Percentiles rank a stretch among this genome's conserved stretches.
These are phyloP conservation scores for Paramecium octaurelia DNA, from an alignment of 73 alveolate genomes.

Conservation along the genomic window DNA sequence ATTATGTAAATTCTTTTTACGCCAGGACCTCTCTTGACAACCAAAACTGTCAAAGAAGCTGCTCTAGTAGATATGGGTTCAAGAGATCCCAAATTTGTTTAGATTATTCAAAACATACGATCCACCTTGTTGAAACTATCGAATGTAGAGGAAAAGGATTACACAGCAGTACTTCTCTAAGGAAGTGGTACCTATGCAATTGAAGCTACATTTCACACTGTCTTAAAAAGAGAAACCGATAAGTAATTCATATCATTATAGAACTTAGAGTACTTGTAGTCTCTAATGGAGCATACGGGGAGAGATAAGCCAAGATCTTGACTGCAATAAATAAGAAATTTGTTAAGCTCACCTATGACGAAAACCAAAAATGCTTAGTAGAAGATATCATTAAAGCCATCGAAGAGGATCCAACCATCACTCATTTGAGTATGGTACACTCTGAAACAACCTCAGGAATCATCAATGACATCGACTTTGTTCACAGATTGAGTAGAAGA, in stretches of 20 bases:
- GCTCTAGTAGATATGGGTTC: constrained; percentile 69
- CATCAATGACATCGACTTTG: not conserved
- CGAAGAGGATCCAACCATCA: constrained; percentile 61
- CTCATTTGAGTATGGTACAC: constrained; percentile 70
- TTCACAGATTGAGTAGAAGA: not conserved
- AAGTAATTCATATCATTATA: not conserved
- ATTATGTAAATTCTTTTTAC: constrained; percentile 61
- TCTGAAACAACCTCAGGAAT: constrained; percentile 80
- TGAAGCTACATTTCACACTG: constrained; percentile 68
- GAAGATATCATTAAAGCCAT: constrained; percentile 56
- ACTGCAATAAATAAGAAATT: constrained; percentile 44
- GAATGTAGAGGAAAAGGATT: constrained; percentile 45
- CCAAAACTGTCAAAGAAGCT: constrained; percentile 63
- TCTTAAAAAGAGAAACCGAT: constrained; percentile 15
- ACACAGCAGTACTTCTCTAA: constrained; percentile 67
- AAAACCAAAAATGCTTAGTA: constrained; percentile 49
- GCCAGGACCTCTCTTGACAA: constrained; percentile 74
- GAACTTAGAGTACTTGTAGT: constrained; percentile 54
- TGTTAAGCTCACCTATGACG: constrained; percentile 58
- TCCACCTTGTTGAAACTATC: constrained; percentile 53
- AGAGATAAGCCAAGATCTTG: constrained; percentile 65
- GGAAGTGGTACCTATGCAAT: constrained; percentile 79
- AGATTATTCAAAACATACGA: constrained; percentile 62
- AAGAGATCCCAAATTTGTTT: constrained; percentile 66
- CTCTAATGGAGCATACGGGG: constrained; percentile 74